phyloP scores from a whole-genome alignment of 306 rosid species.

The Boehmeria nivea region DNA sequence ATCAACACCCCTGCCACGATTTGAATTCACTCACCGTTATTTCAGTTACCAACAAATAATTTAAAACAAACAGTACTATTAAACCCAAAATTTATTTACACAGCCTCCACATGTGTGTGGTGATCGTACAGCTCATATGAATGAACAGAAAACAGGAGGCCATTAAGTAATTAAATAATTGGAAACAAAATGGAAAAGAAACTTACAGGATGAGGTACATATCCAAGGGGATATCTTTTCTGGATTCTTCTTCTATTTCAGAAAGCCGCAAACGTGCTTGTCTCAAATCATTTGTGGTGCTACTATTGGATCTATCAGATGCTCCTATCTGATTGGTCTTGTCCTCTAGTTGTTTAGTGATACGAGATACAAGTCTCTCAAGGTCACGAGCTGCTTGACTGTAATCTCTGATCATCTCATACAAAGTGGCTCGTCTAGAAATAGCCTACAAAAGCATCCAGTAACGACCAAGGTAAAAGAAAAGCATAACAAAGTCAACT shows the following conservation, averaged over 20 bases:
- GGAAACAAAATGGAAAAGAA: slow-evolving; percentile 11
- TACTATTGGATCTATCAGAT: slow-evolving; percentile 51
- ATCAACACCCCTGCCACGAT: slow-evolving; percentile 74
- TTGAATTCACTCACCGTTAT: slow-evolving; percentile 4
- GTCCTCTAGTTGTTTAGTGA: slow-evolving; percentile 49
- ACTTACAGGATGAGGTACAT: slow-evolving; percentile 93
- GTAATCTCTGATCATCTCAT: slow-evolving; percentile 86
- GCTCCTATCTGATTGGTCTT: slow-evolving; percentile 41
- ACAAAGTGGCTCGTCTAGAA: slow-evolving; percentile 77
- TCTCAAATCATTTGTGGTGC: slow-evolving; percentile 66
- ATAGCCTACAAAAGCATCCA: slow-evolving; percentile 53
- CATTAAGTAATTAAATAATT: no score
- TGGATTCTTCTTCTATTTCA: slow-evolving; percentile 79
- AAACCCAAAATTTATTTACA: not conserved
- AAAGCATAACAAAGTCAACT: no score
- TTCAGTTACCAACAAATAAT: slow-evolving; percentile 3
- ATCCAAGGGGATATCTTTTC: slow-evolving; percentile 79
- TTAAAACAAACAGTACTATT: not conserved
- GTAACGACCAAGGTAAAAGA: no score
- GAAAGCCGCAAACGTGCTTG: slow-evolving; percentile 60
- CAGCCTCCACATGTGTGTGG: no score
- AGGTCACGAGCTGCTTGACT: slow-evolving; percentile 81
- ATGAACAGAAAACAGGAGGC: not conserved
- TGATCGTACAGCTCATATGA: no score
- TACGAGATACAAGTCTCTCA: slow-evolving; percentile 59